phyloP scores from a whole-genome alignment of 352 stramenopile genomes.

The Pythium aristosporum region DNA sequence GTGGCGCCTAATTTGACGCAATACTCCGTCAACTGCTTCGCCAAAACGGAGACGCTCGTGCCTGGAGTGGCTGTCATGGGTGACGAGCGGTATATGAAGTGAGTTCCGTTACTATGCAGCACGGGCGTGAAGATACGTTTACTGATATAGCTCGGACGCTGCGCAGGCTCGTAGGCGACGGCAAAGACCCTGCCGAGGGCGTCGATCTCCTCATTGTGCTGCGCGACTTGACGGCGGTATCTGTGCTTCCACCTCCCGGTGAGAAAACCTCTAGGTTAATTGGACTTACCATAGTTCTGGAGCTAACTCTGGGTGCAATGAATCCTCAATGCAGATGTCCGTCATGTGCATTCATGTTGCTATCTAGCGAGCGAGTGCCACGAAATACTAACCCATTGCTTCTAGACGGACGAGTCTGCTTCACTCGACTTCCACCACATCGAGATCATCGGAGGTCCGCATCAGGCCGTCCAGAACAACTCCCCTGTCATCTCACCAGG shows the following conservation, averaged over 20 bases:
- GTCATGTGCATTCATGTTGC: background rate
- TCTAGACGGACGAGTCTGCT: background rate
- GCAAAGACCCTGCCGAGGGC: constrained; percentile 50
- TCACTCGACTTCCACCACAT: constrained; percentile 28
- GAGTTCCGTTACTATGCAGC: constrained; percentile 4
- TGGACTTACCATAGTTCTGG: background rate
- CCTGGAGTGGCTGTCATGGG: constrained; percentile 44
- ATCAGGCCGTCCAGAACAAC: constrained; percentile 42
- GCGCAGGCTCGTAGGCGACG: constrained; percentile 52
- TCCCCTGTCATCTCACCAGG: constrained; percentile 63
- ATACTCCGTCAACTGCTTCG: constrained; percentile 80
- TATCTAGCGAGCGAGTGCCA: background rate
- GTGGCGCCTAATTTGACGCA: constrained; percentile 66
- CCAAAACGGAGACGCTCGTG: constrained; percentile 37
- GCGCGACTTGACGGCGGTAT: constrained; percentile 46
- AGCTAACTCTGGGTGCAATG: background rate
- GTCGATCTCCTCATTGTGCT: constrained; percentile 64
- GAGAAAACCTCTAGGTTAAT: constrained; percentile 2
- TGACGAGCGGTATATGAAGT: constrained; percentile 64
- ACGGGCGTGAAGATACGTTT: background rate
- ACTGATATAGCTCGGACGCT: background rate
- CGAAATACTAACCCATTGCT: background rate
- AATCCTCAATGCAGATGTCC: background rate
- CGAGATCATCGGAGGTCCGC: constrained; percentile 60
- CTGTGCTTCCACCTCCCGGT: constrained; percentile 37